phyloP scores from a whole-genome alignment of 805 yeast genomes.

The Candida orba region DNA sequence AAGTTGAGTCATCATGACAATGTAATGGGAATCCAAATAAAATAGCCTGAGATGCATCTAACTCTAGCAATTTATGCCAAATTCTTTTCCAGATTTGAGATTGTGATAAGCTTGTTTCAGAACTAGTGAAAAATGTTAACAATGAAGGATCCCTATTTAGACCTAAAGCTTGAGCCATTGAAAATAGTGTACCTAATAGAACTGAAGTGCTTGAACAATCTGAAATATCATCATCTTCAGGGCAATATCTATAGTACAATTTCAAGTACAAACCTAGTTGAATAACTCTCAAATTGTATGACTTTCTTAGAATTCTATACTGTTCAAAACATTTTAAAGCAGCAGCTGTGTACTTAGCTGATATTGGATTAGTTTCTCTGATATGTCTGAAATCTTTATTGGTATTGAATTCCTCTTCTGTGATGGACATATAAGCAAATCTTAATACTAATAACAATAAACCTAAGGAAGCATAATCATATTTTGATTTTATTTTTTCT shows the following conservation, averaged over 20 bases:
- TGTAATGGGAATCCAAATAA: slow-evolving; percentile 12
- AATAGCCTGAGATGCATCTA: slow-evolving; percentile 16
- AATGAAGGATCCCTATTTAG: slow-evolving; percentile 47
- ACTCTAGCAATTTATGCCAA: slow-evolving; percentile 21
- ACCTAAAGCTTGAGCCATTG: slow-evolving; percentile 49
- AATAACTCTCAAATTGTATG: slow-evolving; percentile 39
- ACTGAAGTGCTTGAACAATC: slow-evolving; percentile 44
- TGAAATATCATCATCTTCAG: slow-evolving; percentile 50
- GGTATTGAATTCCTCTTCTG: slow-evolving; percentile 9
- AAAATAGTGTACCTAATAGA: slow-evolving; percentile 40
- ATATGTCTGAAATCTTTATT: slow-evolving; percentile 2
- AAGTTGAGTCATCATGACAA: slow-evolving; percentile 14
- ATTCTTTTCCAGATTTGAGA: slow-evolving; percentile 20
- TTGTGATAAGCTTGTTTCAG: slow-evolving; percentile 1
- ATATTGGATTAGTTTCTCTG: slow-evolving; percentile 6
- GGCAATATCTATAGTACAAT: slow-evolving; percentile 41
- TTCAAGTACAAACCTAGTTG: slow-evolving; percentile 46
- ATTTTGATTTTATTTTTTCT: slow-evolving; percentile 11
- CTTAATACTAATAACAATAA: slow-evolving; percentile 17
- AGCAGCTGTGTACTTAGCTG: slow-evolving; percentile 7
- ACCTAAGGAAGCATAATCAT: slow-evolving; percentile 19
- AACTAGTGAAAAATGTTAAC: slow-evolving; percentile 10
- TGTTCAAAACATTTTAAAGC: slow-evolving; percentile 37
- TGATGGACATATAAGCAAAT: slow-evolving; percentile 15
- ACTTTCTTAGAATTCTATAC: slow-evolving; percentile 39